Evolutionary conservation across 2,329 filamentous ascomycete genomes (phyloP).

Genomic region (Myriosclerotinia duriaeana): DNA sequence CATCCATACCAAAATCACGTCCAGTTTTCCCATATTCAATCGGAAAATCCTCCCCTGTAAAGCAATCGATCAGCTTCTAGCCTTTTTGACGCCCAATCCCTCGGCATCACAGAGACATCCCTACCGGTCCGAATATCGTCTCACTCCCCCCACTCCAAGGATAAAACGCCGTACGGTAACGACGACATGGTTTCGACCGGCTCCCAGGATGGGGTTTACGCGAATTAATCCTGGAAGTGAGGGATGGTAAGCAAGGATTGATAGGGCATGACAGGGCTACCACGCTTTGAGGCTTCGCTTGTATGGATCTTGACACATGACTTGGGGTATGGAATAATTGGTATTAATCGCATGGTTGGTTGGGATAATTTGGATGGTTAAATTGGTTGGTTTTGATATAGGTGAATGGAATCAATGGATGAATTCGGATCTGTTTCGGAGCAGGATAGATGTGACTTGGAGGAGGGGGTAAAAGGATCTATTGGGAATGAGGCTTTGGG

Average conservation of each 20-base stretch:
- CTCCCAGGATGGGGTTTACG: neutral
- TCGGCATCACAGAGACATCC: neutral
- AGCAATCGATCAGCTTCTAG: neutral
- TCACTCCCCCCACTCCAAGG: slow-evolving; percentile 1
- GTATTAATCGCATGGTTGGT: neutral
- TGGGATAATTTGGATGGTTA: neutral
- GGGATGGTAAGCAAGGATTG: neutral
- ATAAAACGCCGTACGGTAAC: neutral
- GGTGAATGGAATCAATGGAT: neutral
- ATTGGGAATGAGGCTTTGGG: neutral
- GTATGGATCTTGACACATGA: neutral
- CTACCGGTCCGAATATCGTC: slow-evolving; percentile 11
- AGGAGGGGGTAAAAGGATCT: neutral
- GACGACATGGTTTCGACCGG: neutral
- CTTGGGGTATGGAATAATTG: no score
- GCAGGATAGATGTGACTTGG: neutral
- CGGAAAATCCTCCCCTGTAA: neutral
- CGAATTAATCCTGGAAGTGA: neutral
- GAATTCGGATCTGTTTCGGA: neutral
- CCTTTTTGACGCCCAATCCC: neutral
- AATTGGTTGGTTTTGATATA: no score
- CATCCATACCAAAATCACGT: neutral
- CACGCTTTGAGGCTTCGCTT: neutral
- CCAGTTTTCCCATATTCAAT: neutral
- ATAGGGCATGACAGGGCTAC: slow-evolving; percentile 8